Conservation (phyloP, 2,329 filamentous ascomycete species). For the Scytalidium lignicola region DNA sequence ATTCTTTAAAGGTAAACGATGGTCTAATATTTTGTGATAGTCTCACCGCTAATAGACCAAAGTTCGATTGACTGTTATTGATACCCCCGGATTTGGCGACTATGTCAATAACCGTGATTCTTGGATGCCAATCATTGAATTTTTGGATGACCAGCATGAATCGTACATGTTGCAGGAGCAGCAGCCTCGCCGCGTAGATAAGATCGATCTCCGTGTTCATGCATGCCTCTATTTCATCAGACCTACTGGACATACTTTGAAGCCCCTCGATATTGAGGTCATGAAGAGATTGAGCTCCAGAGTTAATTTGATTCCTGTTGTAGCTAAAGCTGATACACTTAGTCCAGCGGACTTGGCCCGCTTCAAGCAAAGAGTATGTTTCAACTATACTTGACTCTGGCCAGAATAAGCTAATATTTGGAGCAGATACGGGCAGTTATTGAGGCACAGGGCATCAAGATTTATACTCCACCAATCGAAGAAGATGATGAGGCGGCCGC, state of each 20-base stretch:
- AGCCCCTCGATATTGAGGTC: slow-evolving; percentile 98
- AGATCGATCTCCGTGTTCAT: slow-evolving; percentile 98
- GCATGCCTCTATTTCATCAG: slow-evolving; percentile 99
- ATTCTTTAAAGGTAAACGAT: slow-evolving; percentile 99
- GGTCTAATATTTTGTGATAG: slow-evolving; percentile 6
- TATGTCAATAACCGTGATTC: slow-evolving; percentile 99
- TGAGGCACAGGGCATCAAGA: slow-evolving; percentile 98
- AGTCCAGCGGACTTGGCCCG: slow-evolving; percentile 85
- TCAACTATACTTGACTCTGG: not conserved
- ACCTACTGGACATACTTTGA: slow-evolving; percentile 95
- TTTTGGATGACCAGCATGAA: slow-evolving; percentile 99
- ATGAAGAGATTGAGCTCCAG: slow-evolving; percentile 99
- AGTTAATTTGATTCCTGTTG: slow-evolving; percentile 96
- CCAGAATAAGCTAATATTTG: slow-evolving; percentile 23
- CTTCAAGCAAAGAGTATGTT: slow-evolving; percentile 88
- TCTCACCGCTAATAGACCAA: slow-evolving; percentile 17
- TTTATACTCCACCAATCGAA: slow-evolving; percentile 96
- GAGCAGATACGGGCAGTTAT: slow-evolving; percentile 85
- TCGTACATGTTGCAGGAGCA: slow-evolving; percentile 99
- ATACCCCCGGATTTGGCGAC: slow-evolving; percentile 98
- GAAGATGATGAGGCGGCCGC: slow-evolving; percentile 97
- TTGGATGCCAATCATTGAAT: slow-evolving; percentile 99
- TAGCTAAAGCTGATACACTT: slow-evolving; percentile 97
- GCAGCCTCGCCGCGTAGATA: slow-evolving; percentile 94
- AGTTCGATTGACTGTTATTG: slow-evolving; percentile 98